phyloP scores from a whole-genome alignment of 1,284 basidiomycete genomes.

The Microbotryum intermedium region DNA sequence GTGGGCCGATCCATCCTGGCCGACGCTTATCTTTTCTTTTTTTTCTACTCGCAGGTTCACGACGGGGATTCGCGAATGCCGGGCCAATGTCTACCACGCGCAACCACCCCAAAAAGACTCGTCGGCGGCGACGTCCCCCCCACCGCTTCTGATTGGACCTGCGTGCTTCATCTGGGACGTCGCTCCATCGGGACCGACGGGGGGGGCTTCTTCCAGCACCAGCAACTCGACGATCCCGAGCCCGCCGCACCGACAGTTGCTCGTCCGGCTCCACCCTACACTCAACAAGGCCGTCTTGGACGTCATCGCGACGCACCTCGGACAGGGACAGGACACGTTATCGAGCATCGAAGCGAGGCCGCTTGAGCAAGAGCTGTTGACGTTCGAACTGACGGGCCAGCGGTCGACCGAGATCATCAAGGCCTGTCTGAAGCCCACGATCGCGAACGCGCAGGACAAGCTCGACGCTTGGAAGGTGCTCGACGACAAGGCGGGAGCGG shows the following conservation, averaged over 20 bases:
- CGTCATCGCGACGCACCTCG: constrained; percentile 49
- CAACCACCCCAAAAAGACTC: not conserved
- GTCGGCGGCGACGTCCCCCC: constrained; percentile 8
- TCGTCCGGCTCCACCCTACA: constrained; percentile 70
- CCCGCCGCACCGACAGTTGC: constrained; percentile 46
- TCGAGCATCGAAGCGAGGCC: not conserved
- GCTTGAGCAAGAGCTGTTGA: constrained; percentile 37
- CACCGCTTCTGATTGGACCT: constrained; percentile 53
- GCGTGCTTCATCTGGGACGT: constrained; percentile 61
- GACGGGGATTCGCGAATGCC: constrained; percentile 41
- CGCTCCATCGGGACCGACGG: not conserved
- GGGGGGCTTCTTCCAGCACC: constrained; percentile 33
- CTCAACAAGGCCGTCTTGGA: constrained; percentile 44
- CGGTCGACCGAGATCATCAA: constrained; percentile 67
- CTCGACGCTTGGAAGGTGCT: constrained; percentile 61
- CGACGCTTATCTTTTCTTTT: constrained; percentile 2
- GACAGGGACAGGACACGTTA: not conserved
- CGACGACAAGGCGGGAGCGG: constrained; percentile 44
- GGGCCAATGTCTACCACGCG: constrained; percentile 36
- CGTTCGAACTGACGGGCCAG: constrained; percentile 79
- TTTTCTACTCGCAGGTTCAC: constrained; percentile 49
- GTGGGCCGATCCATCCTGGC: not conserved
- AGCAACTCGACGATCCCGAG: not conserved
- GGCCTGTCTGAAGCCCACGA: constrained; percentile 56
- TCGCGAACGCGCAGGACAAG: constrained; percentile 32